Evolutionary conservation across 2,329 filamentous ascomycete genomes (phyloP).

Genomic region (Claviceps paspali): DNA sequence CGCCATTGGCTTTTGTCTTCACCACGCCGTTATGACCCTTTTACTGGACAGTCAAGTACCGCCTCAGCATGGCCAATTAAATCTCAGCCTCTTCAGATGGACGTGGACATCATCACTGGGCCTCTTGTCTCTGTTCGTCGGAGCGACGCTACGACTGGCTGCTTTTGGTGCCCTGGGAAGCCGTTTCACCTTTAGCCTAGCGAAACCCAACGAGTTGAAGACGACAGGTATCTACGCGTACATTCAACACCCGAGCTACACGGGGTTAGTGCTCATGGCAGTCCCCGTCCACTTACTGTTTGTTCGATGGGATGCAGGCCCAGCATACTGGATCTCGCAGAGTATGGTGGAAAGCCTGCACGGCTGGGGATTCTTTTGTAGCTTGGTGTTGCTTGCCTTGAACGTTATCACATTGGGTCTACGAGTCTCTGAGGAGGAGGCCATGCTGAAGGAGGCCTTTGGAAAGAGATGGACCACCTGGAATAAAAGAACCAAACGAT

Average conservation of each 20-base stretch:
- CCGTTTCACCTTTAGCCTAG: conserved; percentile 38
- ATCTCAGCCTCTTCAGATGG: conserved; percentile 18
- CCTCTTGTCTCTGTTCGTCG: conserved; percentile 15
- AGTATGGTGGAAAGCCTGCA: conserved; percentile 5
- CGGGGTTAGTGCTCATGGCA: conserved; percentile 23
- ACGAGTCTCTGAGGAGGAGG: conserved; percentile 33
- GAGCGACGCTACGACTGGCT: conserved; percentile 16
- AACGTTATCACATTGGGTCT: conserved; percentile 4
- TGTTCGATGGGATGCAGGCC: conserved; percentile 21
- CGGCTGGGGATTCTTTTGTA: conserved; percentile 1
- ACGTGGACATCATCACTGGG: conserved; percentile 15
- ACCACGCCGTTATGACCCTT: neutral
- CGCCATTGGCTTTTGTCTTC: neutral
- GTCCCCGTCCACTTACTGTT: conserved; percentile 18
- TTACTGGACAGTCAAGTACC: neutral
- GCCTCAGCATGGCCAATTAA: conserved; percentile 7
- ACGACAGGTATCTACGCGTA: conserved; percentile 32
- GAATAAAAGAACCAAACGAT: conserved; percentile 30
- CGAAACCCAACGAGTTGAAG: conserved; percentile 27
- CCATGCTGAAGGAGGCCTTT: conserved; percentile 31
- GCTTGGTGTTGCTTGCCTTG: neutral
- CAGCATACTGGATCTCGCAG: conserved; percentile 23
- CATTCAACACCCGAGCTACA: conserved; percentile 38
- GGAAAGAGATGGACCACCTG: conserved; percentile 32
- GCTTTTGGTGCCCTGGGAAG: conserved; percentile 30